Evolutionary conservation across 345 rosid species (phyloP).

Genomic region (Barbarea vulgaris): DNA sequence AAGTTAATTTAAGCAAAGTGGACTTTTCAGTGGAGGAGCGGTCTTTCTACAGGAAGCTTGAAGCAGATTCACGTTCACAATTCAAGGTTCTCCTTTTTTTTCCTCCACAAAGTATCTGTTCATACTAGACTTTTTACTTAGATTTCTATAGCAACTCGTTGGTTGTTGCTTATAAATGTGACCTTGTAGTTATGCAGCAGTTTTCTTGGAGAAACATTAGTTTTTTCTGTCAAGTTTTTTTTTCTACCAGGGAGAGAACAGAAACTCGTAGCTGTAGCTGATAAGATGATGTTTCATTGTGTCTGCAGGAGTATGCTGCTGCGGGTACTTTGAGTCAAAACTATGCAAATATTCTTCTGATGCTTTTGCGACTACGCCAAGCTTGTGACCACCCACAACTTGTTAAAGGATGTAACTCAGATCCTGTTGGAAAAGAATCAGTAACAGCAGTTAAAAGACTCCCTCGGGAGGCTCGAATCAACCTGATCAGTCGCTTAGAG

Average conservation of each 20-base stretch:
- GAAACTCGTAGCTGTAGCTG: slow-evolving; percentile 2
- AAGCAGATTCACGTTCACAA: slow-evolving; percentile 76
- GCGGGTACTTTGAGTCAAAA: slow-evolving; percentile 94
- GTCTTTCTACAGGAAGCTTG: slow-evolving; percentile 78
- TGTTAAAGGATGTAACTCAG: slow-evolving; percentile 62
- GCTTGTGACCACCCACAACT: slow-evolving; percentile 97
- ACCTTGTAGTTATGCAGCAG: slow-evolving; percentile 13
- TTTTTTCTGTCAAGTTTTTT: neutral
- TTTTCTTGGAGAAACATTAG: slow-evolving; percentile 20
- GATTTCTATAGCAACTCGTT: slow-evolving; percentile 12
- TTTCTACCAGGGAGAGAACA: slow-evolving; percentile 6
- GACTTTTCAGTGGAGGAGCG: slow-evolving; percentile 86
- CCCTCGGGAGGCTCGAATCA: slow-evolving; percentile 53
- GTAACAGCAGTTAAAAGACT: slow-evolving; percentile 68
- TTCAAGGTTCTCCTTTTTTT: slow-evolving; percentile 65
- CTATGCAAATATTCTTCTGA: slow-evolving; percentile 93
- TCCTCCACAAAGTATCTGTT: neutral
- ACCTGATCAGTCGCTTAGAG: slow-evolving; percentile 59
- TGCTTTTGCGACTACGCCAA: slow-evolving; percentile 98
- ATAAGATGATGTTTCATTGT: slow-evolving; percentile 28
- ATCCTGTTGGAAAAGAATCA: slow-evolving; percentile 67
- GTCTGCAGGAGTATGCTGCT: slow-evolving; percentile 79
- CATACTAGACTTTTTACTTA: neutral
- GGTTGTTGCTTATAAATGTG: slow-evolving; percentile 10
- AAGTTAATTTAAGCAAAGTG: slow-evolving; percentile 59